Conservation (phyloP, 768 basidiomycete genomes). For the Lactifluus pinguis region DNA sequence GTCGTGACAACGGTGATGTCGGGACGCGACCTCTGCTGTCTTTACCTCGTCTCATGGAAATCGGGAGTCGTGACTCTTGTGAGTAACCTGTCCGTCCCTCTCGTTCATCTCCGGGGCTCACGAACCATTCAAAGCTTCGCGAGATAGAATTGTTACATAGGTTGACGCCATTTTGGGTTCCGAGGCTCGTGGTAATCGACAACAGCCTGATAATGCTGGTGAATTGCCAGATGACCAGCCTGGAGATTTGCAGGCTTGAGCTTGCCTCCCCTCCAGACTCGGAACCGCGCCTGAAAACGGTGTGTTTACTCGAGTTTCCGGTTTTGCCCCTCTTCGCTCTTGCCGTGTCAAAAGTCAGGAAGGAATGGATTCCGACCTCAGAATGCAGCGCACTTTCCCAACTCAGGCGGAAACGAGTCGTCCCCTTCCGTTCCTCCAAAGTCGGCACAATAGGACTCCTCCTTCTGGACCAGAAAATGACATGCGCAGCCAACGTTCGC, state of each 20-base stretch:
- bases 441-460: conserved; percentile 3
- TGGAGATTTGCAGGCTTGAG: conserved; percentile 4
- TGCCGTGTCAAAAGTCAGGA: background rate
- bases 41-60: conserved; percentile 12
- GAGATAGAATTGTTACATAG: background rate
- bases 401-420: background rate
- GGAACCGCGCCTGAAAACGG: background rate
- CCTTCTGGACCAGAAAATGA: background rate
- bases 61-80: background rate
- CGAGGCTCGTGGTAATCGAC: conserved; percentile 1
- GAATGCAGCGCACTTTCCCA: background rate
- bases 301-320: conserved; percentile 4
- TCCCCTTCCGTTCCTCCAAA: conserved; percentile 6
- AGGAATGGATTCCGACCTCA: conserved; percentile 3
- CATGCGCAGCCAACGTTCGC: background rate
- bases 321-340: background rate
- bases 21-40: background rate
- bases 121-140: background rate
- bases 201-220: background rate
- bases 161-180: background rate
- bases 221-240: background rate
- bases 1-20: background rate
- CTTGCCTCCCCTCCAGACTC: background rate
- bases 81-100: background rate
- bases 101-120: background rate